Evolutionary conservation across 108 stramenopile species (phyloP).

Genomic region (Chaetoceros tenuissimus): DNA sequence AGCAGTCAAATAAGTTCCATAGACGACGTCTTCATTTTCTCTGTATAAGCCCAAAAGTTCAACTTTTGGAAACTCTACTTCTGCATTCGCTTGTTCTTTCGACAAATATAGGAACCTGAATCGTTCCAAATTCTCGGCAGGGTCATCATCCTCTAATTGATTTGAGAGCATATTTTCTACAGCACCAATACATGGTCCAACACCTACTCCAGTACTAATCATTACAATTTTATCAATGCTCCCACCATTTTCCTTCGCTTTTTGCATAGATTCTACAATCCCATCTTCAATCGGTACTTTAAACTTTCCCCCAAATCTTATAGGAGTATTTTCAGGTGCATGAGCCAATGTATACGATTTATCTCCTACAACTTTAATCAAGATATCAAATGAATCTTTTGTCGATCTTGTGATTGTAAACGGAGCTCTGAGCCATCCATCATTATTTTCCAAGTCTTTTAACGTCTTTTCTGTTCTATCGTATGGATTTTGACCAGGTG

Average conservation of each 20-base stretch:
- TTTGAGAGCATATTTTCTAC: constrained; percentile 24
- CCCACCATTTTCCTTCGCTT: too few species aligned
- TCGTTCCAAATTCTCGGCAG: too few species aligned
- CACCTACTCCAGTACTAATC: constrained; percentile 39
- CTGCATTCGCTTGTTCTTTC: too few species aligned
- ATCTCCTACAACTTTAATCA: constrained; percentile 28
- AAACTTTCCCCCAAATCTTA: constrained; percentile 40
- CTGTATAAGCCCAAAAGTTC: constrained; percentile 33
- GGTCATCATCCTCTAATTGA: too few species aligned
- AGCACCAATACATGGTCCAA: constrained; percentile 44
- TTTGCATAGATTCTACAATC: constrained; percentile 8
- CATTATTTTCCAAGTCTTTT: constrained; percentile 13
- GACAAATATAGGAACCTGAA: too few species aligned
- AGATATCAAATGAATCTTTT: constrained; percentile 19
- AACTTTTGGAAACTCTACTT: constrained; percentile 21
- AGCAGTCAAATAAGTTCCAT: constrained; percentile 14
- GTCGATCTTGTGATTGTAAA: constrained; percentile 29
- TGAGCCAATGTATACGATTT: constrained; percentile 28
- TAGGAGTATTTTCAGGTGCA: constrained; percentile 15
- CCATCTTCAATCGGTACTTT: constrained; percentile 45
- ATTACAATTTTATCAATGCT: constrained; percentile 18
- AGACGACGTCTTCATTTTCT: constrained; percentile 19
- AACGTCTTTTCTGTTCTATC: constrained; percentile 11
- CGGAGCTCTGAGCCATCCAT: constrained; percentile 41
- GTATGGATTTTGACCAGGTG: not conserved